phyloP scores from a whole-genome alignment of 345 rosid genomes.

The Dimocarpus longan region DNA sequence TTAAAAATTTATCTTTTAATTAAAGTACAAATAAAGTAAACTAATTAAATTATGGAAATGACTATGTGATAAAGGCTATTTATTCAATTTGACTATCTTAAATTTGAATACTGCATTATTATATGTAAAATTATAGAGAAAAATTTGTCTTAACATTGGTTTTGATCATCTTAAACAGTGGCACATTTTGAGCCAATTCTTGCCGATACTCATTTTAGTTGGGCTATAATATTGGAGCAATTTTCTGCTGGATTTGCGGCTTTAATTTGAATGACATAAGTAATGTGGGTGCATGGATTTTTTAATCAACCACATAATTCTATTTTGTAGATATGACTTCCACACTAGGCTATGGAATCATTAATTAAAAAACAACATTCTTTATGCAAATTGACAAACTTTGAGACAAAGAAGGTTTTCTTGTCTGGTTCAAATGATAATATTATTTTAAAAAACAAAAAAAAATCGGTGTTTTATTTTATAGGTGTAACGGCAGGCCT shows the following conservation, averaged over 20 bases:
- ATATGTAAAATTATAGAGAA: too few relatives aligned
- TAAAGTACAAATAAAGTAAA: too few relatives aligned
- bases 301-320: background rate
- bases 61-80: too few relatives aligned
- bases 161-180: background rate
- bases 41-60: too few relatives aligned
- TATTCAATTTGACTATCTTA: too few relatives aligned
- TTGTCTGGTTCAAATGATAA: background rate
- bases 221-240: background rate
- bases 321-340: background rate
- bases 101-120: too few relatives aligned
- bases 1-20: too few relatives aligned
- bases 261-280: background rate
- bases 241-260: conserved; percentile 24
- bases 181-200: background rate
- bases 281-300: background rate
- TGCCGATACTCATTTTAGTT: background rate
- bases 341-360: background rate
- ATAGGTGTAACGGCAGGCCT: conserved; percentile 7
- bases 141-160: too few relatives aligned
- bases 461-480: background rate
- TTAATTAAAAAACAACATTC: background rate
- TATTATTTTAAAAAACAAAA: background rate
- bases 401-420: background rate
- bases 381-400: conserved; percentile 11